A percentile compares a stretch with the other conserved stretches of the same genome.
Evolutionary conservation across 106 monocot genomes (phyloP).

Genomic region (Apostasia shenzhenica): DNA sequence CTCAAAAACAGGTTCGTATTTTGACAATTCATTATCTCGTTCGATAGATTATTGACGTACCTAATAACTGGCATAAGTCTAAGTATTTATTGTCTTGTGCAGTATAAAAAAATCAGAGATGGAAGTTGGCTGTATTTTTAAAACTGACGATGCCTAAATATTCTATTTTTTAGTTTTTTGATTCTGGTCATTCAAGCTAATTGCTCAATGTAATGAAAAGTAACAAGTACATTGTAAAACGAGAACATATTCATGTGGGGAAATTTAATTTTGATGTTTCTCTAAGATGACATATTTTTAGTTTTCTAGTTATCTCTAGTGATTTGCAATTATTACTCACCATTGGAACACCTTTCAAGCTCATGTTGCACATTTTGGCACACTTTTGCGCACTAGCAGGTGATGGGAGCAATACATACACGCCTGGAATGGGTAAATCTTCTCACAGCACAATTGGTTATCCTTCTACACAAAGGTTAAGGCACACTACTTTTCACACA

Average conservation of each 20-base stretch:
- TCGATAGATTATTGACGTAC: no score
- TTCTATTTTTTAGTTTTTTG: no score
- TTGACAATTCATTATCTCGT: background rate
- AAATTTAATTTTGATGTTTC: background rate
- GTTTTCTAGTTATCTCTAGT: constrained; percentile 15
- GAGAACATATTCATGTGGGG: background rate
- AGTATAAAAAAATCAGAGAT: no score
- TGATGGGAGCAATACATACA: constrained; percentile 78
- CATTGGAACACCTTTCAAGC: constrained; percentile 32
- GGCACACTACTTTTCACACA: constrained; percentile 60
- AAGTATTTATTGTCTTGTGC: no score
- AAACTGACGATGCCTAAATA: no score
- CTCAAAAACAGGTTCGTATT: constrained; percentile 41
- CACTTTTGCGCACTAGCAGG: constrained; percentile 85
- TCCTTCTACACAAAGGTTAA: constrained; percentile 93
- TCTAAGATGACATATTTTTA: constrained; percentile 5
- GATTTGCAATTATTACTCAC: constrained; percentile 28
- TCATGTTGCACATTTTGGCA: constrained; percentile 74
- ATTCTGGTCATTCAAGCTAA: no score
- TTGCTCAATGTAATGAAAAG: background rate
- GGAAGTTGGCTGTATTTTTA: no score
- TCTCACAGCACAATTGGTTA: constrained; percentile 67
- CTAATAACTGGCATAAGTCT: no score
- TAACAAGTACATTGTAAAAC: background rate
- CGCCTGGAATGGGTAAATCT: constrained; percentile 78